Percentiles rank a stretch among this genome's conserved stretches.
These are phyloP conservation scores for Glycyrrhiza uralensis DNA, from an alignment of 306 rosid species.

Conservation along the genomic window DNA sequence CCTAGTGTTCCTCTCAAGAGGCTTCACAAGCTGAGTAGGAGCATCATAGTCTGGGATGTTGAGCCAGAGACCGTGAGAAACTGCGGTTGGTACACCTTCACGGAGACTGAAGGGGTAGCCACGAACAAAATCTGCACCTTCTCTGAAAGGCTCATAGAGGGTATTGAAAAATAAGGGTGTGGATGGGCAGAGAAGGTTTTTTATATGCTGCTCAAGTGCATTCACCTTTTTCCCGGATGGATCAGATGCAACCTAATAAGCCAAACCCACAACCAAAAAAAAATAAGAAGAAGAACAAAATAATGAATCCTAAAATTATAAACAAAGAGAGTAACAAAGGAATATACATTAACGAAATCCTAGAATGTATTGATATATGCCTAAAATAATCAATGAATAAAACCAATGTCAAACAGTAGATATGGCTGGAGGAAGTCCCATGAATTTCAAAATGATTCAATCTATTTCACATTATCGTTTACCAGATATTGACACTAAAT, in stretches of 20 bases:
- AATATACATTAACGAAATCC: background rate
- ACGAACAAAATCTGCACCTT: slow-evolving; percentile 63
- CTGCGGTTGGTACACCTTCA: slow-evolving; percentile 70
- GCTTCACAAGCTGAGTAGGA: slow-evolving; percentile 91
- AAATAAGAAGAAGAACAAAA: background rate
- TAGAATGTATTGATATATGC: background rate
- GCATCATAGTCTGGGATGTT: slow-evolving; percentile 83
- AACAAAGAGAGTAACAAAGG: background rate
- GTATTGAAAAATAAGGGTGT: slow-evolving; percentile 51
- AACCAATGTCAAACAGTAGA: slow-evolving; percentile 8
- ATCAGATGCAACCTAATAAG: slow-evolving; percentile 45
- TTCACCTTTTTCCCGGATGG: slow-evolving; percentile 38
- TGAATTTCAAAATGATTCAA: background rate
- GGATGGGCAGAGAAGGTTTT: slow-evolving; percentile 46
- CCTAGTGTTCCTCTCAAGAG: slow-evolving; percentile 89
- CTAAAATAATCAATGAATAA: background rate
- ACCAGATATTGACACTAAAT: background rate
- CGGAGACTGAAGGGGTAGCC: slow-evolving; percentile 74
- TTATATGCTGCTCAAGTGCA: slow-evolving; percentile 49
- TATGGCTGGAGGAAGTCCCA: background rate
- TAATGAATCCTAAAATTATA: background rate
- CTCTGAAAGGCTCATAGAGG: slow-evolving; percentile 61
- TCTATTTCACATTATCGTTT: background rate
- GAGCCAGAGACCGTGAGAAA: slow-evolving; percentile 75
- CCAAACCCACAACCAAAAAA: background rate